Conservation (phyloP, 2,329 filamentous ascomycete genomes). For the Monosporascus ibericus region DNA sequence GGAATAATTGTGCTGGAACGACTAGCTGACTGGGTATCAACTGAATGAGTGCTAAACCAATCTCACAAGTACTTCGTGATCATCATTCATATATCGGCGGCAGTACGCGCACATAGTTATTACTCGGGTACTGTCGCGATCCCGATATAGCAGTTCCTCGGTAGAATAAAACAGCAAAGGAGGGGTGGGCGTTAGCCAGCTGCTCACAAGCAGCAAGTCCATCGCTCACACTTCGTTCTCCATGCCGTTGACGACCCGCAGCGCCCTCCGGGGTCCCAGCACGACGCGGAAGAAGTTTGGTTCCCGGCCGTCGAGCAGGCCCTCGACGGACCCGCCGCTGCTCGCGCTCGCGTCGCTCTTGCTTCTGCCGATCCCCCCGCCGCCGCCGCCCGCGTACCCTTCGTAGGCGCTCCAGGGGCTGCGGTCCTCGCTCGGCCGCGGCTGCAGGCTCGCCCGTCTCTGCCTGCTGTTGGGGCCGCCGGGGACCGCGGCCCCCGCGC, state of each 20-base stretch:
- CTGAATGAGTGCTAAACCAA: no score
- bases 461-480: conserved; percentile 1
- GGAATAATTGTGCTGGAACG: no score
- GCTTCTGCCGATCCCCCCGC: conserved; percentile 15
- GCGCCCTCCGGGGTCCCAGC: conserved; percentile 60
- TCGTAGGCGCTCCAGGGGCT: conserved; percentile 18
- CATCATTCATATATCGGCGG: no score
- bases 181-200: no score
- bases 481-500: neutral
- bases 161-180: no score
- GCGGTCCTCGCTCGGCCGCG: conserved; percentile 22
- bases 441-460: neutral
- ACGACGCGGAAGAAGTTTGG: conserved; percentile 67
- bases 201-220: no score
- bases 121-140: no score
- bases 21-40: no score
- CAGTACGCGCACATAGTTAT: no score
- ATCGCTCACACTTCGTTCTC: conserved; percentile 21
- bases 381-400: conserved; percentile 12
- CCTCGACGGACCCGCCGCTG: conserved; percentile 29
- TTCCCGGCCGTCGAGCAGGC: conserved; percentile 44
- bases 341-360: conserved; percentile 29
- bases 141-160: no score
- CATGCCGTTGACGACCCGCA: conserved; percentile 59
- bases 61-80: no score